Base-by-base conservation (phyloP, 2,329 filamentous ascomycete species). In the Akanthomyces muscarius region DNA sequence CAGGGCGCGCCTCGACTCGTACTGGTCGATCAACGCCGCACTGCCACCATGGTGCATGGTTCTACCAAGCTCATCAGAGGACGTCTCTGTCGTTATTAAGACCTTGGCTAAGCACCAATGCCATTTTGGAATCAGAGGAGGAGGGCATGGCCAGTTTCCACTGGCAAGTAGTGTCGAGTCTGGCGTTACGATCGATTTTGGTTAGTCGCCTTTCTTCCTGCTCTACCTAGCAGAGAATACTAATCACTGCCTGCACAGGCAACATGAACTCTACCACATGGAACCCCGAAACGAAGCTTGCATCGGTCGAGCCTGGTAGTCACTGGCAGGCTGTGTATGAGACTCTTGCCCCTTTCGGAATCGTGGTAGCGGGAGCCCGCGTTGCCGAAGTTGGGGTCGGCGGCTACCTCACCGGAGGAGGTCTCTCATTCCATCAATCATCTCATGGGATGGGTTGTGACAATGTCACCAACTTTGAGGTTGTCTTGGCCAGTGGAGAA, bases 401-500 rank as follows among this genome's bases (percentile, higher is more conserved):
- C 11, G 75, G 75, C 3, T 74, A 75, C 25, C 61, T 74, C 2
- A 69, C 71, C 0, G 75, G 75, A 0, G 76, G 76, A 28, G 75
- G 76, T 25, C 73, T 73, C 61, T 75, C 74, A 1, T 77, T 73
- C 62, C 71, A 76, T 55, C 73, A 70, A 5, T 73, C 67, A 2
- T 61, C 16, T 4, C 47, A 74, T 54, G 78, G 78, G 0, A 75
- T 76, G 60, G 74, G 72, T 7, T 79, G 76, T 60, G 80, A 81
- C 57, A 78, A 73, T 45, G 72, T 81, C 3, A 66, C 69, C 33
- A 77, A 75, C 51, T 80, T 73, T 55, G 72, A 81, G 52, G 69
- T 83, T 6, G 79, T 83, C 2, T 73, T 81, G 0, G 76, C 75
- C 0, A 70, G 74, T 61, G 79, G 80, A 7, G 64, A 66, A 2